These are phyloP conservation scores for Jackrogersella multiformis DNA, from an alignment of 495 filamentous ascomycete genomes.

Conservation along the genomic window DNA sequence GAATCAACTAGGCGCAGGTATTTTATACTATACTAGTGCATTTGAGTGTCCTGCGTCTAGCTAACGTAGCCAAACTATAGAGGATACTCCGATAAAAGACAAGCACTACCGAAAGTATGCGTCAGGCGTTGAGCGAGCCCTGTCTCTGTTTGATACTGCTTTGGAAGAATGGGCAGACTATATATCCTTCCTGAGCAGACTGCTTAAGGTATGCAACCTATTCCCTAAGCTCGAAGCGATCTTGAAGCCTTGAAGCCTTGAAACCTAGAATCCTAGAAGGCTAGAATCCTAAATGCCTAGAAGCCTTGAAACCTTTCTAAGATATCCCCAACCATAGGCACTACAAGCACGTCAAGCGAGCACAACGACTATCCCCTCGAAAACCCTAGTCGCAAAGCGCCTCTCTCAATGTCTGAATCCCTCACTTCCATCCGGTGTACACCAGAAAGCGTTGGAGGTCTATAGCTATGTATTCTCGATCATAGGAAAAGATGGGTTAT, in stretches of 20 bases:
- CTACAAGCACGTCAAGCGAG: constrained; percentile 84
- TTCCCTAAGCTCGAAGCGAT: neutral
- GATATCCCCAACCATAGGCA: no score
- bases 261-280: constrained; percentile 30
- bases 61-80: constrained; percentile 50
- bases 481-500: constrained; percentile 78
- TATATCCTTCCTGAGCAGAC: constrained; percentile 91
- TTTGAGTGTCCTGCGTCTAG: neutral
- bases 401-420: constrained; percentile 96
- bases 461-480: constrained; percentile 86
- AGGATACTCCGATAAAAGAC: constrained; percentile 79
- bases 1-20: constrained; percentile 62
- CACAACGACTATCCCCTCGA: constrained; percentile 79
- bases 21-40: constrained; percentile 8
- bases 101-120: constrained; percentile 93
- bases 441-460: constrained; percentile 96
- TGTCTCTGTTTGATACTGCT: constrained; percentile 90
- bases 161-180: constrained; percentile 99
- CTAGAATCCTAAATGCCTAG: constrained; percentile 36
- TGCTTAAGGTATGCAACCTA: constrained; percentile 75
- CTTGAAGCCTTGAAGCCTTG: no score
- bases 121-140: constrained; percentile 82
- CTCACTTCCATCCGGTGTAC: constrained; percentile 92
- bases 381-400: constrained; percentile 83
- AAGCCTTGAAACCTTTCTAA: no score